Percentiles rank a stretch among this genome's conserved stretches.
phyloP scores from a whole-genome alignment of 208 protist genomes.

The Leishmania aethiopica region DNA sequence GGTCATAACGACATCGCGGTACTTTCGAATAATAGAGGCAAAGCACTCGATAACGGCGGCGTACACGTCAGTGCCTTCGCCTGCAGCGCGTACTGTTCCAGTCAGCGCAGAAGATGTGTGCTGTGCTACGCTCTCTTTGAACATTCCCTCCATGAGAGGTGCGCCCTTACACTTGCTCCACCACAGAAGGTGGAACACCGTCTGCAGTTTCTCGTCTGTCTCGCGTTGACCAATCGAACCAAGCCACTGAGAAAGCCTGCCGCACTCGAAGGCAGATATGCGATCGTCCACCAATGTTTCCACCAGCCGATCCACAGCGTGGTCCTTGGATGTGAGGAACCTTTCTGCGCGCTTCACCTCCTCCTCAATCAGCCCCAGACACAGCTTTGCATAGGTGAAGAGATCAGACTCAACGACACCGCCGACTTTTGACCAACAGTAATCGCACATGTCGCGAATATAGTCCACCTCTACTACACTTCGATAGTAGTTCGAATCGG shows the following conservation, averaged over 20 bases:
- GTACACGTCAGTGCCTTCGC: conserved; percentile 17
- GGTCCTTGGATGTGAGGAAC: conserved; percentile 36
- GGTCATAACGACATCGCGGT: conserved; percentile 21
- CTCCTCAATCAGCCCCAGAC: conserved; percentile 27
- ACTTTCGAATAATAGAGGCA: conserved; percentile 24
- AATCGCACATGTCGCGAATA: conserved; percentile 34
- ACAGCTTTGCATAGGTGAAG: conserved; percentile 20
- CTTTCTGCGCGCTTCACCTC: conserved; percentile 28
- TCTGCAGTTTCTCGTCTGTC: conserved; percentile 14
- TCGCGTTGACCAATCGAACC: conserved; percentile 7
- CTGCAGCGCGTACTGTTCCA: conserved; percentile 6
- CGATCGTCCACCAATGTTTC: conserved; percentile 37
- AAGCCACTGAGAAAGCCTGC: conserved; percentile 13
- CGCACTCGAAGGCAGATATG: conserved; percentile 18
- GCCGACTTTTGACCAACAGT: conserved; percentile 25
- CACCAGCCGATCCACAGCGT: conserved; percentile 27
- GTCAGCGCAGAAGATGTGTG: conserved; percentile 12
- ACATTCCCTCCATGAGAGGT: conserved; percentile 28
- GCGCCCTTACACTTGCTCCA: conserved; percentile 29
- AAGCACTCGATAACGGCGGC: conserved; percentile 23
- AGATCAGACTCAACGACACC: conserved; percentile 10
- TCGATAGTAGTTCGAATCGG: conserved; percentile 39
- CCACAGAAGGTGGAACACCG: conserved; percentile 31
- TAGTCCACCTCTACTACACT: conserved; percentile 41
- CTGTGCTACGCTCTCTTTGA: conserved; percentile 32